Percentiles rank a stretch among this genome's conserved stretches.
phyloP scores from a whole-genome alignment of 169 alveolate species.

The Eimeria nieschulzi region DNA sequence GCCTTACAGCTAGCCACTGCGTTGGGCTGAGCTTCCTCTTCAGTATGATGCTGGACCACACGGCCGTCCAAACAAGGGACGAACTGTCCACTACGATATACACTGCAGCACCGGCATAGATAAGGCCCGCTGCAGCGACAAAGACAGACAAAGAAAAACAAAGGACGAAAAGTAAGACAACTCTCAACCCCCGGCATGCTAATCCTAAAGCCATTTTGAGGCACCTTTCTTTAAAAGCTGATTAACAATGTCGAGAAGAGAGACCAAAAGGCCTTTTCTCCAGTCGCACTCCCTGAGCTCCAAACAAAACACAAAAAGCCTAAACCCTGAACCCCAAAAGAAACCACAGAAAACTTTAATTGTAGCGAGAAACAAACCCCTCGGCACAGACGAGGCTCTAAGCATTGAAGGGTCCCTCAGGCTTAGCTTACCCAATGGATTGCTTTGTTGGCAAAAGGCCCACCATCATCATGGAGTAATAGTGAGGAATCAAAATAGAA shows the following conservation, averaged over 20 bases:
- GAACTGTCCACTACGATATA: conserved; percentile 80
- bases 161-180: neutral
- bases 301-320: neutral
- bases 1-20: conserved; percentile 76
- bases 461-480: conserved; percentile 81
- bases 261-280: conserved; percentile 78
- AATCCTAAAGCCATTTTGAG: neutral
- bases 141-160: neutral
- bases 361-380: no score
- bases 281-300: conserved; percentile 78
- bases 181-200: neutral
- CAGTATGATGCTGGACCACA: conserved; percentile 78
- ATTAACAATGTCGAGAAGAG: conserved; percentile 77
- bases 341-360: neutral
- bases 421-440: conserved; percentile 6
- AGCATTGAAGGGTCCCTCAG: neutral
- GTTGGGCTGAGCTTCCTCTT: conserved; percentile 59
- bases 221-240: conserved; percentile 79
- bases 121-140: conserved; percentile 72
- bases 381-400: no score
- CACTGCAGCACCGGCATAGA: conserved; percentile 82
- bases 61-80: conserved; percentile 81
- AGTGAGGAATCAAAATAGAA: conserved; percentile 80
- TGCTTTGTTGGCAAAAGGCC: conserved; percentile 53
- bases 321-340: neutral